A percentile compares a stretch with the other conserved stretches of the same genome.
Evolutionary conservation across 176 grass and related monocot genomes (phyloP).

Genomic region (Aegilops longissima): DNA sequence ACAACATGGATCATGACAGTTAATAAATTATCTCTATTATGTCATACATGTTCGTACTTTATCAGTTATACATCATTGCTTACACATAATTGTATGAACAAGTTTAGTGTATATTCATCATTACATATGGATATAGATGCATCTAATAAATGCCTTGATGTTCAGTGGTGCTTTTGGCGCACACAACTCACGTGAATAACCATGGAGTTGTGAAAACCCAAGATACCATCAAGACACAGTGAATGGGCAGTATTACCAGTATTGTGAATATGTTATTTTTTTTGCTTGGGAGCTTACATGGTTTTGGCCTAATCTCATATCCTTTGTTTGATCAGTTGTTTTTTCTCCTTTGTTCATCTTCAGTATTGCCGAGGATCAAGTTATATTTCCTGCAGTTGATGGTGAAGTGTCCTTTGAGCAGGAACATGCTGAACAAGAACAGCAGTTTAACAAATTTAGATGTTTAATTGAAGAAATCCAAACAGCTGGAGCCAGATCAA

Average conservation of each 20-base stretch:
- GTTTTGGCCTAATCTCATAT: not conserved
- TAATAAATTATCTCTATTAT: not conserved
- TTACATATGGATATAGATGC: not conserved
- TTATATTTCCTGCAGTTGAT: constrained; percentile 90
- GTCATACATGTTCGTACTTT: not conserved
- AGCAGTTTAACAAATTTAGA: constrained; percentile 67
- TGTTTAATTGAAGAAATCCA: constrained; percentile 85
- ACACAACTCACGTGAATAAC: not conserved
- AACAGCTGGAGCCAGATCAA: constrained; percentile 53
- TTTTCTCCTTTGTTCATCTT: constrained; percentile 1
- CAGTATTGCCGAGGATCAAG: constrained; percentile 85
- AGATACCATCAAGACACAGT: not conserved
- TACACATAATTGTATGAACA: not conserved
- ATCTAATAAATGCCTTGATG: not conserved
- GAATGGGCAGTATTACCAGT: not conserved
- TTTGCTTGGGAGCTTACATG: not conserved
- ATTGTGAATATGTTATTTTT: constrained; percentile 12
- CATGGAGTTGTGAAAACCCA: not conserved
- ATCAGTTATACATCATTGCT: not conserved
- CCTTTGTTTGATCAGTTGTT: constrained; percentile 6
- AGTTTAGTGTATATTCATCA: not conserved
- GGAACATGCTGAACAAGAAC: constrained; percentile 78
- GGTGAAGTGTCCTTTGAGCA: constrained; percentile 54
- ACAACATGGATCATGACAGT: not conserved
- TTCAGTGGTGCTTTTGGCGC: not conserved